phyloP scores from a whole-genome alignment of 1,284 basidiomycete species.

The Veloboletus limbatus region DNA sequence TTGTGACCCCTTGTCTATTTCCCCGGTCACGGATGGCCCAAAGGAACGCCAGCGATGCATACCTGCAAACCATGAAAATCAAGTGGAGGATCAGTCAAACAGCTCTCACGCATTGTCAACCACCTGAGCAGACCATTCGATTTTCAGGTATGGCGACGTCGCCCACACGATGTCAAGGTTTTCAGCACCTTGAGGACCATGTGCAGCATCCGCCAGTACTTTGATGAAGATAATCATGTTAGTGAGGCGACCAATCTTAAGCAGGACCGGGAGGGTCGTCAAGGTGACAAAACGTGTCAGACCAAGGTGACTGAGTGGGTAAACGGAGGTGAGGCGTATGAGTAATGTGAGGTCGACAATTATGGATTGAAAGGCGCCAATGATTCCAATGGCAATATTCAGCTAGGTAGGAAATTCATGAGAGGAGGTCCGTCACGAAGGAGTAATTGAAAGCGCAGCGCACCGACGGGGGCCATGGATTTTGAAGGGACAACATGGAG shows the following conservation, averaged over 20 bases:
- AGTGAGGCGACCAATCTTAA: conserved; percentile 24
- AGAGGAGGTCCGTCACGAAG: background rate
- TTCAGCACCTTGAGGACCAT: conserved; percentile 14
- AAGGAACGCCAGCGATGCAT: conserved; percentile 23
- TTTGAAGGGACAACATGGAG: conserved; percentile 17
- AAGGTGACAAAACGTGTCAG: conserved; percentile 15
- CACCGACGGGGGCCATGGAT: conserved; percentile 21
- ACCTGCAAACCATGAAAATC: conserved; percentile 7
- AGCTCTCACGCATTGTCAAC: conserved; percentile 30
- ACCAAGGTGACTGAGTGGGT: conserved; percentile 21
- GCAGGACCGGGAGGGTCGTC: conserved; percentile 22
- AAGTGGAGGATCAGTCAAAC: background rate
- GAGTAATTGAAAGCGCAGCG: background rate
- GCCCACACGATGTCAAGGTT: conserved; percentile 18
- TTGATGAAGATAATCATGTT: conserved; percentile 27
- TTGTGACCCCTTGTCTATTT: conserved; percentile 17
- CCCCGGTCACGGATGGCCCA: conserved; percentile 21
- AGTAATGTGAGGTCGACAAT: conserved; percentile 33
- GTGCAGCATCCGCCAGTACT: conserved; percentile 15
- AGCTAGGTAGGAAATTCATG: conserved; percentile 7
- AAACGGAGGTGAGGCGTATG: conserved; percentile 29
- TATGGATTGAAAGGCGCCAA: conserved; percentile 33
- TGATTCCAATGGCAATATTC: conserved; percentile 25
- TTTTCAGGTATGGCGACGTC: conserved; percentile 31
- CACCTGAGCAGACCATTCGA: conserved; percentile 35